phyloP scores from a whole-genome alignment of 495 filamentous ascomycete species.

The Aspergillus leporis region DNA sequence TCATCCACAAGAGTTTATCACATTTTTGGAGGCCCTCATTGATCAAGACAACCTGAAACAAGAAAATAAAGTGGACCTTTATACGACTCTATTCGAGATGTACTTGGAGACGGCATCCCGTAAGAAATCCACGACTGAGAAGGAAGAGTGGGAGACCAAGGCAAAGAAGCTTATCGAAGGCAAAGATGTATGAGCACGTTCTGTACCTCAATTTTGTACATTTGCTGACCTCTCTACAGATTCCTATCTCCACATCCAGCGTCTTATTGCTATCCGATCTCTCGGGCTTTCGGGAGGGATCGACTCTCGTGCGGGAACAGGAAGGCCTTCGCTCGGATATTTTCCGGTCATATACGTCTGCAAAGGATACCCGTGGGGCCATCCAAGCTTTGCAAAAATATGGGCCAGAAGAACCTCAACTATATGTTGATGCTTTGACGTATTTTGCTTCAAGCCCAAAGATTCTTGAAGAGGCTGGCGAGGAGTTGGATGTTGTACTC shows the following conservation, averaged over 20 bases:
- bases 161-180: conserved; percentile 81
- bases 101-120: conserved; percentile 84
- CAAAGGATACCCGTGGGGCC: conserved; percentile 87
- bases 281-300: conserved; percentile 86
- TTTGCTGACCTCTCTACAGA: conserved; percentile 40
- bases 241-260: conserved; percentile 91
- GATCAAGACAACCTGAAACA: conserved; percentile 65
- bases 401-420: conserved; percentile 84
- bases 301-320: conserved; percentile 88
- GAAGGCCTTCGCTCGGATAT: conserved; percentile 92
- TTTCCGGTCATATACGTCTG: conserved; percentile 93
- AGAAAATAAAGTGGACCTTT: conserved; percentile 78
- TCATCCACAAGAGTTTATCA: conserved; percentile 84
- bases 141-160: conserved; percentile 82
- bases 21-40: conserved; percentile 84
- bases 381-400: conserved; percentile 89
- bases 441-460: conserved; percentile 87
- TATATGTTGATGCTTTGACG: conserved; percentile 88
- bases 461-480: conserved; percentile 83
- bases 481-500: conserved; percentile 75
- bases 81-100: conserved; percentile 97
- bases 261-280: conserved; percentile 90
- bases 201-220: not conserved
- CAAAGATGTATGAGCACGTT: conserved; percentile 55
- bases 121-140: conserved; percentile 64